These are phyloP conservation scores for Phytophthora foliorum DNA, from an alignment of 352 stramenopile species.

Conservation along the genomic window DNA sequence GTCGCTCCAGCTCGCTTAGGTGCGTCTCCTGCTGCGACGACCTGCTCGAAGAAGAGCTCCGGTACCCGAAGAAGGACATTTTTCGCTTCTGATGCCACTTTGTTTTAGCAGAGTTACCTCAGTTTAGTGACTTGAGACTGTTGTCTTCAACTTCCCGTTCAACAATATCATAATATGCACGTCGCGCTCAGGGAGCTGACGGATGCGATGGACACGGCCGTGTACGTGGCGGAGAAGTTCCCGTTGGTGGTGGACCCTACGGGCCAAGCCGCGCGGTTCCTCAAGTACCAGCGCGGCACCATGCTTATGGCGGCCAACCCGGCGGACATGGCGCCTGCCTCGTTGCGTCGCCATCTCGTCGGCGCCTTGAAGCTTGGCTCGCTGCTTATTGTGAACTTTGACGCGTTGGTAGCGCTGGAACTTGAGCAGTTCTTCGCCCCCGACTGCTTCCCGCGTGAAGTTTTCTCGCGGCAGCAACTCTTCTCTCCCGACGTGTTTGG, in stretches of 20 bases:
- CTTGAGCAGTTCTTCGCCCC: constrained; percentile 84
- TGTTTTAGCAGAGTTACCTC: neutral
- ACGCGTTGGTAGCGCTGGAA: constrained; percentile 66
- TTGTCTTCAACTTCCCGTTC: neutral
- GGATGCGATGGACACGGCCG: constrained; percentile 84
- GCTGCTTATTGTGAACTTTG: constrained; percentile 84
- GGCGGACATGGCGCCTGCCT: constrained; percentile 69
- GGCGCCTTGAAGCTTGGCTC: constrained; percentile 76
- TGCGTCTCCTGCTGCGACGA: constrained; percentile 72
- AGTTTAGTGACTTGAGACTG: neutral
- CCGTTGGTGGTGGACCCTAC: constrained; percentile 87
- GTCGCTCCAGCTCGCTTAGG: constrained; percentile 81
- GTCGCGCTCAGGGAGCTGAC: constrained; percentile 87
- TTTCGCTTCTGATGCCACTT: constrained; percentile 1
- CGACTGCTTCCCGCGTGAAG: constrained; percentile 71
- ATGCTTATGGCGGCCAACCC: constrained; percentile 87
- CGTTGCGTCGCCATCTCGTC: constrained; percentile 79
- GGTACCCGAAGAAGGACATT: constrained; percentile 81
- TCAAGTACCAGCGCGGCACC: constrained; percentile 91
- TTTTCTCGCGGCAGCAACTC: constrained; percentile 76
- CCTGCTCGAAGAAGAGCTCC: constrained; percentile 62
- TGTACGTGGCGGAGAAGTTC: constrained; percentile 91
- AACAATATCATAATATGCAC: constrained; percentile 39
- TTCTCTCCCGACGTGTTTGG: constrained; percentile 71
- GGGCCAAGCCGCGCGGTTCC: constrained; percentile 84